Percentiles rank a stretch among this genome's conserved stretches.
Conservation (phyloP, 768 basidiomycete species). For the Xanthoconium purpureum region DNA sequence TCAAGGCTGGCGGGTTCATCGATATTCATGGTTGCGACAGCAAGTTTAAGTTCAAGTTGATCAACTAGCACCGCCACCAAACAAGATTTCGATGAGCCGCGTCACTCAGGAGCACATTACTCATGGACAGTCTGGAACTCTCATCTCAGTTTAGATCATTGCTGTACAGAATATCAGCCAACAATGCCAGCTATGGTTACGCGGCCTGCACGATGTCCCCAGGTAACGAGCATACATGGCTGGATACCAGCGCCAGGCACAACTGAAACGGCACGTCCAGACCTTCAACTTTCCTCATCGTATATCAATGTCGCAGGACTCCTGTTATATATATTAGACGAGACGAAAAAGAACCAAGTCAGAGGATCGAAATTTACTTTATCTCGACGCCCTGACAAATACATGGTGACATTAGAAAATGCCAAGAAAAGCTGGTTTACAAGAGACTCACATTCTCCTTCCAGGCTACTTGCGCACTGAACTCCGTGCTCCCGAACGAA, state of each 20-base stretch:
- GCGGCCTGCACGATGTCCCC: not conserved
- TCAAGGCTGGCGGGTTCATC: too few species aligned
- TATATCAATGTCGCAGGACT: conserved; percentile 7
- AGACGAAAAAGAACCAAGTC: too few species aligned
- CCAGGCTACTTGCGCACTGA: conserved; percentile 12
- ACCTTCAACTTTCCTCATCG: not conserved
- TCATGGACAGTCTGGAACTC: too few species aligned
- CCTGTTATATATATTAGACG: not conserved
- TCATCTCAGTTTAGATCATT: too few species aligned
- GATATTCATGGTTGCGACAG: too few species aligned
- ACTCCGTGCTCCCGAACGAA: conserved; percentile 28
- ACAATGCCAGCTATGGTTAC: not conserved
- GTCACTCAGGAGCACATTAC: too few species aligned
- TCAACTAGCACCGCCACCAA: too few species aligned
- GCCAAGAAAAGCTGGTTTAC: too few species aligned
- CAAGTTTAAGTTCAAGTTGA: too few species aligned
- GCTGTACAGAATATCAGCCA: not conserved
- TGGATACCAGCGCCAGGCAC: not conserved
- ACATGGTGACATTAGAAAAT: not conserved
- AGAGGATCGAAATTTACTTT: not conserved
- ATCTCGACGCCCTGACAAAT: conserved; percentile 6
- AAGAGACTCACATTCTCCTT: conserved; percentile 5
- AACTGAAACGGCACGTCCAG: not conserved
- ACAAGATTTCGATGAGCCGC: too few species aligned
- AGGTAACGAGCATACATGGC: not conserved